Percentiles rank a stretch among this genome's conserved stretches.
These are phyloP conservation scores for Trypanosoma melophagium DNA, from an alignment of 208 protist genomes.

Conservation along the genomic window DNA sequence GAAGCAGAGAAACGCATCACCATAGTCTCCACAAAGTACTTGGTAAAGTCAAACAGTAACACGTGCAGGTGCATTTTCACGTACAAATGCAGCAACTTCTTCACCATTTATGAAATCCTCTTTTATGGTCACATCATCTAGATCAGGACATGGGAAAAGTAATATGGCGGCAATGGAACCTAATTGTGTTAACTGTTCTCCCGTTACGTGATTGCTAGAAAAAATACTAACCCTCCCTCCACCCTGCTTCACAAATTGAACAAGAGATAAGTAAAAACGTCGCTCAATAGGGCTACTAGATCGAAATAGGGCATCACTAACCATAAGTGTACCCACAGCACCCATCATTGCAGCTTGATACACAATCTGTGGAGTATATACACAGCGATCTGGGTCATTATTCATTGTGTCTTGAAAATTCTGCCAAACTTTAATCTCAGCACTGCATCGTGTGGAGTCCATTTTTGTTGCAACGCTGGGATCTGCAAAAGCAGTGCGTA, in stretches of 20 bases:
- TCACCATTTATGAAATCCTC: slow-evolving; percentile 59
- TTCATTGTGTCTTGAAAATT: slow-evolving; percentile 93
- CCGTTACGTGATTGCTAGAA: slow-evolving; percentile 94
- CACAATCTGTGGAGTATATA: slow-evolving; percentile 93
- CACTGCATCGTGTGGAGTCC: slow-evolving; percentile 84
- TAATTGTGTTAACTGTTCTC: slow-evolving; percentile 92
- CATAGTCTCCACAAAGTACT: not conserved
- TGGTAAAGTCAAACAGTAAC: slow-evolving; percentile 36
- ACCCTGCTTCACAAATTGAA: slow-evolving; percentile 83
- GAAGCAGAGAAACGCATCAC: not conserved
- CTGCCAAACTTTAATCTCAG: slow-evolving; percentile 92
- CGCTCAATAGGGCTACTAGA: slow-evolving; percentile 77
- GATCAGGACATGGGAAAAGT: slow-evolving; percentile 84
- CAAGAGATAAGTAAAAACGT: slow-evolving; percentile 90
- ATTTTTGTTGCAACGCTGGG: slow-evolving; percentile 71
- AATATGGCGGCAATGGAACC: slow-evolving; percentile 94
- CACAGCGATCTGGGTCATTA: slow-evolving; percentile 79
- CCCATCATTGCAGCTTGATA: slow-evolving; percentile 71
- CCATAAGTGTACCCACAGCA: slow-evolving; percentile 85
- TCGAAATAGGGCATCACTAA: slow-evolving; percentile 94
- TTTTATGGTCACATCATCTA: slow-evolving; percentile 86
- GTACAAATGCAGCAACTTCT: slow-evolving; percentile 68
- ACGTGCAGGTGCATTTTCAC: slow-evolving; percentile 43
- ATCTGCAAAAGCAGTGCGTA: slow-evolving; percentile 91
- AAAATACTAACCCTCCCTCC: slow-evolving; percentile 91